phyloP scores from a whole-genome alignment of 352 stramenopile species.

The Pythium guiyangense region DNA sequence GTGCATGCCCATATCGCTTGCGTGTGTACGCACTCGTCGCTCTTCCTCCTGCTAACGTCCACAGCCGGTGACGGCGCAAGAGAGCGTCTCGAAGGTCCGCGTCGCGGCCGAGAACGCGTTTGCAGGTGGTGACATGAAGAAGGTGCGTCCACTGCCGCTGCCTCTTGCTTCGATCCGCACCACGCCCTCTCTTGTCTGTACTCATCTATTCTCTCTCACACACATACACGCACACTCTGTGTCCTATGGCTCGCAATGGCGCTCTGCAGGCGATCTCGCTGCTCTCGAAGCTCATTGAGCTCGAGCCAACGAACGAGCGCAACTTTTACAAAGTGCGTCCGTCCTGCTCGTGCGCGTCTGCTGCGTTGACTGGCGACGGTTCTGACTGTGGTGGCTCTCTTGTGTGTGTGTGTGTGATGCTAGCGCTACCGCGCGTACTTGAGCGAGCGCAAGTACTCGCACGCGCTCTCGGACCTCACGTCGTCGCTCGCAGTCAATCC shows the following conservation, averaged over 20 bases:
- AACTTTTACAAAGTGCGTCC: slow-evolving; percentile 70
- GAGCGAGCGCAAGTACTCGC: slow-evolving; percentile 75
- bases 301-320: slow-evolving; percentile 73
- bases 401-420: background rate
- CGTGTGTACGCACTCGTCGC: background rate
- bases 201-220: background rate
- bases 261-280: slow-evolving; percentile 55
- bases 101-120: slow-evolving; percentile 79
- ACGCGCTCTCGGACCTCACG: slow-evolving; percentile 64
- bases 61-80: slow-evolving; percentile 22
- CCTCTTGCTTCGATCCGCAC: too few species aligned
- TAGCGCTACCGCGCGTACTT: slow-evolving; percentile 72
- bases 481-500: slow-evolving; percentile 70
- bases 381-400: background rate
- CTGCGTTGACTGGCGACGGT: background rate
- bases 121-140: slow-evolving; percentile 73
- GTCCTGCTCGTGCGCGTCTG: background rate
- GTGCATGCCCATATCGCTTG: background rate
- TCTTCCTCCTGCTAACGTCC: background rate
- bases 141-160: slow-evolving; percentile 18
- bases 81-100: slow-evolving; percentile 53
- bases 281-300: slow-evolving; percentile 74
- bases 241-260: background rate
- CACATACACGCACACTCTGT: background rate
- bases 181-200: background rate